Conservation (phyloP, 805 yeast genomes). For the Torulaspora maleeae region DNA sequence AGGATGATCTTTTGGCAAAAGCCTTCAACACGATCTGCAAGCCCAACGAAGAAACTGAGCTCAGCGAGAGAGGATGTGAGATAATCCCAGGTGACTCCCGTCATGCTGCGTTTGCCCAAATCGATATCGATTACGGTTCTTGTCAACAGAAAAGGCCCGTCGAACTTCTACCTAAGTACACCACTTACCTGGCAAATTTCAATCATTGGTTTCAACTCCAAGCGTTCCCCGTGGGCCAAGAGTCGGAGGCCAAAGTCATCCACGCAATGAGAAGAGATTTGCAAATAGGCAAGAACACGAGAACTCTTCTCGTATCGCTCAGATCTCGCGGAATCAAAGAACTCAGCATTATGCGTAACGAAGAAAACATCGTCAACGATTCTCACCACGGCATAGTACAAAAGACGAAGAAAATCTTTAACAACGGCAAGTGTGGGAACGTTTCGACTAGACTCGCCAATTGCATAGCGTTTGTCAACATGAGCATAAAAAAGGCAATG, state of each 20-base stretch:
- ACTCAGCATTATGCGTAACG: conserved; percentile 26
- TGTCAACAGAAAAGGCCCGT: conserved; percentile 12
- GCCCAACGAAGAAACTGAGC: conserved; percentile 5
- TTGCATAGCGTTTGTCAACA: conserved; percentile 23
- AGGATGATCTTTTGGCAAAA: conserved; percentile 28
- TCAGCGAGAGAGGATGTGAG: conserved; percentile 10
- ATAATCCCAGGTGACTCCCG: conserved; percentile 18
- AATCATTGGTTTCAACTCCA: conserved; percentile 41
- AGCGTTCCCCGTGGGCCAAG: conserved; percentile 49
- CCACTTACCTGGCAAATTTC: conserved; percentile 28
- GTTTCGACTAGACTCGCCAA: conserved; percentile 19
- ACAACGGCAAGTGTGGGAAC: conserved; percentile 27
- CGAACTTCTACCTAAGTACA: conserved; percentile 30
- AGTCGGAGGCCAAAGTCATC: conserved; percentile 46
- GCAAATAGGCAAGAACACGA: conserved; percentile 21
- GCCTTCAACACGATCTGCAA: conserved; percentile 26
- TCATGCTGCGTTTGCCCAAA: conserved; percentile 30
- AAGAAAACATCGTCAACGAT: conserved; percentile 5
- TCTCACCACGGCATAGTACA: conserved; percentile 22
- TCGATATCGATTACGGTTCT: conserved; percentile 17
- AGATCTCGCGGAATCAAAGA: conserved; percentile 39
- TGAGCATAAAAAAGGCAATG: conserved; percentile 24
- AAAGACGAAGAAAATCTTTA: conserved; percentile 28
- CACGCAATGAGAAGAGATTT: conserved; percentile 52
- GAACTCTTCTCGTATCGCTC: conserved; percentile 35